phyloP scores from a whole-genome alignment of 106 monocot genomes.

The Amphibolis antarctica region DNA sequence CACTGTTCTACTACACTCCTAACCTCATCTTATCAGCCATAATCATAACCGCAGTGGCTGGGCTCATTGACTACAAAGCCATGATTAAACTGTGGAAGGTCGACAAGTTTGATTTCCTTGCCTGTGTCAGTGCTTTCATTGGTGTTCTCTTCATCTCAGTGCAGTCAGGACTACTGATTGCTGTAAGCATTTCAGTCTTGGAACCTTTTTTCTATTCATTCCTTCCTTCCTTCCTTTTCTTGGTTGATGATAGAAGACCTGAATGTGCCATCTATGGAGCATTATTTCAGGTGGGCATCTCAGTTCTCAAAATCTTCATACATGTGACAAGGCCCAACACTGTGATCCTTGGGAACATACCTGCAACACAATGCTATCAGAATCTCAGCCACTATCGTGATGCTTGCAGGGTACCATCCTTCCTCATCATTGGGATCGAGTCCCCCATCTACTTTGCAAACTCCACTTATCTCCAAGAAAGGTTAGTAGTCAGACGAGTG shows the following conservation, averaged over 20 bases:
- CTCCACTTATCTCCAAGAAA: slow-evolving; percentile 17
- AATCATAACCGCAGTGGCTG: slow-evolving; percentile 40
- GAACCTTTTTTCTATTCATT: not conserved
- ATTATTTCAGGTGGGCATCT: slow-evolving; percentile 14
- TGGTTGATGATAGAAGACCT: too few species aligned
- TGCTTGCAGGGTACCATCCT: slow-evolving; percentile 10
- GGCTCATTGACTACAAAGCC: slow-evolving; percentile 22
- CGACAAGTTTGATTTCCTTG: slow-evolving; percentile 40
- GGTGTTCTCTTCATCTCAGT: slow-evolving; percentile 40
- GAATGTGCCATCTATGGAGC: not conserved
- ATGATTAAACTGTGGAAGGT: slow-evolving; percentile 27
- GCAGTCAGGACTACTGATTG: slow-evolving; percentile 29
- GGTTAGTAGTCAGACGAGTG: not conserved
- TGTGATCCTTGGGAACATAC: slow-evolving; percentile 15
- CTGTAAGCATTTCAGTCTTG: slow-evolving; percentile 14
- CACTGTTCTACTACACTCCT: slow-evolving; percentile 37
- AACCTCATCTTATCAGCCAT: slow-evolving; percentile 33
- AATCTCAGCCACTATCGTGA: slow-evolving; percentile 14
- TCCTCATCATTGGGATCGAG: slow-evolving; percentile 17
- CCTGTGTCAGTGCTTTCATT: slow-evolving; percentile 30
- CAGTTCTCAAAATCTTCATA: slow-evolving; percentile 15
- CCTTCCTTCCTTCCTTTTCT: too few species aligned
- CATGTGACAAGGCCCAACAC: slow-evolving; percentile 15
- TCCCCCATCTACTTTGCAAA: slow-evolving; percentile 21
- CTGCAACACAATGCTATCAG: slow-evolving; percentile 16